These are phyloP conservation scores for Fusarium lyarnte DNA, from an alignment of 2,329 filamentous ascomycete genomes.

Conservation along the genomic window DNA sequence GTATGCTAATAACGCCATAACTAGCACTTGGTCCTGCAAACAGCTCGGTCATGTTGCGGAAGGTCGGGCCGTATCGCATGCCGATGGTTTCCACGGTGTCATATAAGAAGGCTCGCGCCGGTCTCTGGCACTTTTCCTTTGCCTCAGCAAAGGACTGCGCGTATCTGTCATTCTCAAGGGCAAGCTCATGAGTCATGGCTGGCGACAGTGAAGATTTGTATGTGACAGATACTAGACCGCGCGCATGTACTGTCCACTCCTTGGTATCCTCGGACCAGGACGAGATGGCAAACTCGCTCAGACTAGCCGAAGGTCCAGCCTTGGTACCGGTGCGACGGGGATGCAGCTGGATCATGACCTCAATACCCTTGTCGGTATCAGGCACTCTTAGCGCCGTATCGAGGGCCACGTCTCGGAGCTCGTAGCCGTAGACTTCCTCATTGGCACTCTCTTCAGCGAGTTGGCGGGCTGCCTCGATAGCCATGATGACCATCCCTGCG, in stretches of 20 bases:
- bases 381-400: not conserved
- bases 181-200: not conserved
- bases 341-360: not conserved
- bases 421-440: not conserved
- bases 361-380: not conserved
- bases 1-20: not conserved
- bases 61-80: not conserved
- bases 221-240: not conserved
- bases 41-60: not conserved
- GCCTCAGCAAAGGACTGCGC: not conserved
- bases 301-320: not conserved
- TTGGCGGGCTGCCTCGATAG: slow-evolving; percentile 7
- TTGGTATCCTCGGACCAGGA: not conserved
- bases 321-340: not conserved
- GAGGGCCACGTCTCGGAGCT: not conserved
- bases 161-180: not conserved
- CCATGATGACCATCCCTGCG: slow-evolving; percentile 50
- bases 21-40: not conserved
- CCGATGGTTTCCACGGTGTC: not conserved
- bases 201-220: not conserved
- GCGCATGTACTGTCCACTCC: not conserved
- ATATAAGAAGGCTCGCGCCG: not conserved
- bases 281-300: not conserved
- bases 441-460: not conserved
- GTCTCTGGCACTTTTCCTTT: not conserved